Conservation (phyloP, 345 rosid genomes). For the Hibiscus tridactylites region DNA sequence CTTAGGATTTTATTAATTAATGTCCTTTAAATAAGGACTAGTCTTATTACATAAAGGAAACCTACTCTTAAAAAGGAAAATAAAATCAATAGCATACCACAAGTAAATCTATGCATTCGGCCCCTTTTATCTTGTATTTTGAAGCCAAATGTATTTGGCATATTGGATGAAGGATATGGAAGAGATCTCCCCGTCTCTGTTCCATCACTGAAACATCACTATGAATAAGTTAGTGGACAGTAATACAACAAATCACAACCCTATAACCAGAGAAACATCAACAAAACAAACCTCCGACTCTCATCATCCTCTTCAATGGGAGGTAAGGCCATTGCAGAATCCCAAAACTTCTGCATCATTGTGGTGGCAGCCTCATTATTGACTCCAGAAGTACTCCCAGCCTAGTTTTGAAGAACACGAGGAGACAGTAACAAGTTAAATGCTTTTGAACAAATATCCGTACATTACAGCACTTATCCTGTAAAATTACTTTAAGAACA, state of each 20-base stretch:
- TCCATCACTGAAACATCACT: slow-evolving; percentile 59
- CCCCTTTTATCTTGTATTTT: slow-evolving; percentile 82
- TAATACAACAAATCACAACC: slow-evolving; percentile 7
- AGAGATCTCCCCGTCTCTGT: slow-evolving; percentile 61
- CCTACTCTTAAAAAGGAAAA: too few species aligned
- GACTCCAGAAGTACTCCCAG: slow-evolving; percentile 64
- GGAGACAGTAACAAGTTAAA: not conserved
- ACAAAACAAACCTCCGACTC: slow-evolving; percentile 48
- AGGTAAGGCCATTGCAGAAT: slow-evolving; percentile 83
- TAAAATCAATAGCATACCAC: slow-evolving; percentile 44
- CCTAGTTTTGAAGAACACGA: slow-evolving; percentile 36
- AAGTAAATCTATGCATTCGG: slow-evolving; percentile 86
- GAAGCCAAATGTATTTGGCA: slow-evolving; percentile 50
- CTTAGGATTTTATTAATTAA: too few species aligned
- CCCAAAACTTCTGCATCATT: slow-evolving; percentile 99
- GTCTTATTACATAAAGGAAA: too few species aligned
- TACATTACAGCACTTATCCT: not conserved
- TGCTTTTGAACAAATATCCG: not conserved
- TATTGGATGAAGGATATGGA: slow-evolving; percentile 32
- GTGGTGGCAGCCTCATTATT: slow-evolving; percentile 67
- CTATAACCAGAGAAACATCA: not conserved
- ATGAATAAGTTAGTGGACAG: slow-evolving; percentile 10
- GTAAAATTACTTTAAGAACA: slow-evolving; percentile 9
- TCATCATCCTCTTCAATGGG: slow-evolving; percentile 82
- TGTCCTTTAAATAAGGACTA: too few species aligned